Percentiles rank a stretch among this genome's conserved stretches.
phyloP scores from a whole-genome alignment of 2,329 filamentous ascomycete genomes.

The Aspergillus terreus region DNA sequence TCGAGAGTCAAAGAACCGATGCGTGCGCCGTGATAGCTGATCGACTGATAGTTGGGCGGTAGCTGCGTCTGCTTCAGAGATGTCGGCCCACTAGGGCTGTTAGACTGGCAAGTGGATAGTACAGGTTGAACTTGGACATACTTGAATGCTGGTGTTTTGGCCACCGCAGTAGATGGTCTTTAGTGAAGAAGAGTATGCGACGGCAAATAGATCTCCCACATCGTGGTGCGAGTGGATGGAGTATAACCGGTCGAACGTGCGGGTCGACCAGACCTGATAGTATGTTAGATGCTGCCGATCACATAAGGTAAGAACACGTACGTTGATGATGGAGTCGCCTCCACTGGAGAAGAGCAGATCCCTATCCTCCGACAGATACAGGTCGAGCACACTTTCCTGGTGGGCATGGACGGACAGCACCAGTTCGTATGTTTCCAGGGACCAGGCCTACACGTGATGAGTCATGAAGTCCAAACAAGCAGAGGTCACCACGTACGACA shows the following conservation, averaged over 20 bases:
- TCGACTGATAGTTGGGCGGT: slow-evolving; percentile 60
- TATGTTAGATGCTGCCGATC: neutral
- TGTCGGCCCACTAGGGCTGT: slow-evolving; percentile 64
- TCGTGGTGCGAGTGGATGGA: slow-evolving; percentile 93
- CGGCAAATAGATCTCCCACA: slow-evolving; percentile 91
- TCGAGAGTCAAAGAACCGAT: slow-evolving; percentile 89
- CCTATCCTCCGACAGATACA: slow-evolving; percentile 73
- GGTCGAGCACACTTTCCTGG: slow-evolving; percentile 81
- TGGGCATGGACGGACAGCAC: slow-evolving; percentile 79
- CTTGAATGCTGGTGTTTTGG: slow-evolving; percentile 88
- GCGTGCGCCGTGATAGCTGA: slow-evolving; percentile 72
- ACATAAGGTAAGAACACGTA: slow-evolving; percentile 42
- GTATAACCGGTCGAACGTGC: slow-evolving; percentile 70
- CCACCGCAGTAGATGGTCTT: slow-evolving; percentile 87
- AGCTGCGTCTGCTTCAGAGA: slow-evolving; percentile 62
- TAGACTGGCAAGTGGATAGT: neutral
- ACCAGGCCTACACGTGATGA: slow-evolving; percentile 62
- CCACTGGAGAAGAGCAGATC: slow-evolving; percentile 84
- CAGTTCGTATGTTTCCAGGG: slow-evolving; percentile 79
- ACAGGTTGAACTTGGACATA: slow-evolving; percentile 18
- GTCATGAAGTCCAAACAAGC: slow-evolving; percentile 9
- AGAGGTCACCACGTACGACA: slow-evolving; percentile 48
- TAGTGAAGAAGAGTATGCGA: slow-evolving; percentile 77
- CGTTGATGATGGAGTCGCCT: slow-evolving; percentile 89
- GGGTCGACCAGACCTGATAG: slow-evolving; percentile 71